Evolutionary conservation across 179 eudicot genomes (phyloP), one percentile per base, ranked within the genome.

Genomic region (Spergularia azorica): DNA sequence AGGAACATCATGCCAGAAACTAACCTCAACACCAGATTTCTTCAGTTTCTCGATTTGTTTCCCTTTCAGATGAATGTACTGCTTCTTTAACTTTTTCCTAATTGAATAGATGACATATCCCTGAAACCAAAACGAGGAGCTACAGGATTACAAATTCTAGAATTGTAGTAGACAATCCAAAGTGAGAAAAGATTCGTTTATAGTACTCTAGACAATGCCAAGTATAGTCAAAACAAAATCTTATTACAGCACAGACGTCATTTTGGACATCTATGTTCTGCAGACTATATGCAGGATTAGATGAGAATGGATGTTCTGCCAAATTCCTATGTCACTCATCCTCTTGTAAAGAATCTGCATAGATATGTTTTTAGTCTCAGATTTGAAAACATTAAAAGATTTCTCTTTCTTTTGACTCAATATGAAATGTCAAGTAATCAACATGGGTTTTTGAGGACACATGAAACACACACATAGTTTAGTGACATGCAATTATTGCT

Each of bases 21-120:
- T 72, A 82, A 95, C 98, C 97, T 91, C 88, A 52, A 86, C 92
- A 72, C 98, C 98, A 70, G 98, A 93, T 55, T 89, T 91, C 88
- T 95, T 95, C 84, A 93, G 72, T 80, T 95, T 95, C 87, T 95
- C 97, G 64, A 95, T 93, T 74, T 95, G 92, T 75, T 88, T 88
- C 71, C 98, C 98, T 65, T 91, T 89, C 79, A 95, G 82, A 82
- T 95, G 98, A 58, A 75, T 78, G 85, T 93, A 90, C 82, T 91
- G 97, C 82, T 95, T 95, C 86, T 86, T 91, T 86, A 95, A 81
- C 84, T 95, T 95, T 70, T 93, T 95, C 74, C 97, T 89, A 76
- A 95, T 91, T 13, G 97, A 89, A 75, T 95, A 95, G 61, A 95
- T 83, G 4, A 95, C 90, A 75, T 95, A 95, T 54, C 98, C 98